A percentile compares a stretch with the other conserved stretches of the same genome.
Evolutionary conservation across 441 rosid genomes (phyloP).

Genomic region (Pelargonium fulgidum): DNA sequence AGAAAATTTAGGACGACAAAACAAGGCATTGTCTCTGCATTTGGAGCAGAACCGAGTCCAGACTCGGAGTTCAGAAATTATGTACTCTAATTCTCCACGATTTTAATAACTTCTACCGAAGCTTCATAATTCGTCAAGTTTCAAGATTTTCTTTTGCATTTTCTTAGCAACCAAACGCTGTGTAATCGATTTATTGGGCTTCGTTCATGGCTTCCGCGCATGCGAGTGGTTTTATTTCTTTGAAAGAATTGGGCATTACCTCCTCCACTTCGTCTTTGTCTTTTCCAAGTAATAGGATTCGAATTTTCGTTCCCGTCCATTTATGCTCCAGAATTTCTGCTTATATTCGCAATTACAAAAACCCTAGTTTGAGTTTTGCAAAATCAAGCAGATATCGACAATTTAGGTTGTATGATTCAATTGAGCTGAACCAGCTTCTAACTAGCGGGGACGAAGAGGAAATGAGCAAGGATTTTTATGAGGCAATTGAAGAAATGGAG

Average conservation of each 20-base stretch:
- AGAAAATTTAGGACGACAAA: no score
- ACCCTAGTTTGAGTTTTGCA: constrained; percentile 22
- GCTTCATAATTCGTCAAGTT: not conserved
- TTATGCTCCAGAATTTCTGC: constrained; percentile 20
- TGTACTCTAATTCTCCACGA: not conserved
- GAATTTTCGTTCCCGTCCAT: constrained; percentile 20
- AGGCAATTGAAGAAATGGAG: constrained; percentile 80
- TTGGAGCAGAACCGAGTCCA: no score
- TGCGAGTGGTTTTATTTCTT: constrained; percentile 26
- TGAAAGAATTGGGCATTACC: constrained; percentile 30
- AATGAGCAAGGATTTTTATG: constrained; percentile 69
- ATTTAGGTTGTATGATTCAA: constrained; percentile 34
- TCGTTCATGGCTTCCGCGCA: constrained; percentile 38
- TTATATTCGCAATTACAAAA: constrained; percentile 30
- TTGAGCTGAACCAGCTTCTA: constrained; percentile 54
- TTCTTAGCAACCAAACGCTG: constrained; percentile 14
- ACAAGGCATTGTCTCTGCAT: no score
- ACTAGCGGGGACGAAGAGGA: constrained; percentile 67
- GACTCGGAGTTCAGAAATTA: no score
- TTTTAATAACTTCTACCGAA: not conserved
- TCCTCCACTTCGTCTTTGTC: constrained; percentile 20
- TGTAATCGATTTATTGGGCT: not conserved
- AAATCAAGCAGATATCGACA: constrained; percentile 26
- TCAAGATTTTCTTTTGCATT: not conserved
- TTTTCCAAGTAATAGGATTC: constrained; percentile 22